Conservation (phyloP, 192 early-diverging fungal species). For the Helicostylum pulchrum region DNA sequence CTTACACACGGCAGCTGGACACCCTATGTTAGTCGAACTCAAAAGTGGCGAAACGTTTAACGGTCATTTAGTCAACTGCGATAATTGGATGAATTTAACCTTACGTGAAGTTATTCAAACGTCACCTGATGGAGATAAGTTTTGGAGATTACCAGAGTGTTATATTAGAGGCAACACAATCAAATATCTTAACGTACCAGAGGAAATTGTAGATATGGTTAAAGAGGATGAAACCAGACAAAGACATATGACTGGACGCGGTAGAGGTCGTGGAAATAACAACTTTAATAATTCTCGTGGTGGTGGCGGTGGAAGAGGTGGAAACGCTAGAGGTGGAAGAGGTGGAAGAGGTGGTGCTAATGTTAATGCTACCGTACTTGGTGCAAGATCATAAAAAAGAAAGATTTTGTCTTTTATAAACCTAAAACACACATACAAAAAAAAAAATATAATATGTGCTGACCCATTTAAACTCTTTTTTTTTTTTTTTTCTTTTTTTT, state of each 20-base stretch:
- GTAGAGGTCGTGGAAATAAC: conserved; percentile 39
- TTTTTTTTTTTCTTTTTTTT: background rate
- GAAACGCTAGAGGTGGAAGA: conserved; percentile 29
- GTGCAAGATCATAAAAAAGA: background rate
- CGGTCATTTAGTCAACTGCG: conserved; percentile 94
- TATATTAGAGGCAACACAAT: conserved; percentile 93
- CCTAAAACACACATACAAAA: background rate
- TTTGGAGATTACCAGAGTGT: conserved; percentile 88
- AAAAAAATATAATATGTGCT: background rate
- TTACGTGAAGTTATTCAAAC: conserved; percentile 94
- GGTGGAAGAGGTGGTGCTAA: conserved; percentile 42
- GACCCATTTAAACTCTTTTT: background rate
- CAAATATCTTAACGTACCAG: conserved; percentile 83
- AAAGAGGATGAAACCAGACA: conserved; percentile 74
- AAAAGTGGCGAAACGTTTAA: conserved; percentile 99
- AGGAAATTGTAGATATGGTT: conserved; percentile 90
- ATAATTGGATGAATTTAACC: conserved; percentile 98
- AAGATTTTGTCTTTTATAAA: background rate
- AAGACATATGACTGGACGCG: conserved; percentile 39
- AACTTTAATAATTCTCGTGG: conserved; percentile 41
- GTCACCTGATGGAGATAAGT: conserved; percentile 86
- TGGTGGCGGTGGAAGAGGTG: conserved; percentile 52
- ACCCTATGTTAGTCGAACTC: conserved; percentile 92
- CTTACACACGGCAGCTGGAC: conserved; percentile 83
- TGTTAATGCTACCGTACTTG: background rate